A percentile compares a stretch with the other conserved stretches of the same genome.
These are phyloP conservation scores for Penicillium riverlandense DNA, from an alignment of 495 filamentous ascomycete genomes.

Conservation along the genomic window DNA sequence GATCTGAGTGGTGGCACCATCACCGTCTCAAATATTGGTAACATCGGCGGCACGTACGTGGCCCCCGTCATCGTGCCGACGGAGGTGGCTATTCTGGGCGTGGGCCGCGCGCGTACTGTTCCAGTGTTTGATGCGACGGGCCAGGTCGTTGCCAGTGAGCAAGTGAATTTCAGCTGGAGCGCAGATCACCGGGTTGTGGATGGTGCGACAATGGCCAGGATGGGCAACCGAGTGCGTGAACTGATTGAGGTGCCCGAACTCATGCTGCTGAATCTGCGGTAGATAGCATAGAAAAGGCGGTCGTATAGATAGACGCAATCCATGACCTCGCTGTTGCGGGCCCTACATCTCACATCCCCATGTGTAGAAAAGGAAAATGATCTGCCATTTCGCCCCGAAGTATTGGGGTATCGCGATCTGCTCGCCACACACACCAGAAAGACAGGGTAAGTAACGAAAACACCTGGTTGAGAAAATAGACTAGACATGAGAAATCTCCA, in stretches of 20 bases:
- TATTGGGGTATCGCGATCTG: neutral
- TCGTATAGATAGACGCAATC: neutral
- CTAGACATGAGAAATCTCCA: too few species aligned
- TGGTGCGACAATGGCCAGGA: conserved; percentile 86
- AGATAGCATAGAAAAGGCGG: conserved; percentile 3
- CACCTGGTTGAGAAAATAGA: too few species aligned
- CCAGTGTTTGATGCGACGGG: conserved; percentile 72
- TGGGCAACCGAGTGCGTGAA: conserved; percentile 68
- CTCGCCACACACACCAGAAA: too few species aligned
- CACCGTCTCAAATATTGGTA: conserved; percentile 96
- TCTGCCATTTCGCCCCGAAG: neutral
- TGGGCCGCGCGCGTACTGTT: conserved; percentile 68
- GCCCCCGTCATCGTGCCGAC: conserved; percentile 81
- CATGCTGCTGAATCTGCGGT: conserved; percentile 59
- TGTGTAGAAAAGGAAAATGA: neutral
- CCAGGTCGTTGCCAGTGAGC: conserved; percentile 82
- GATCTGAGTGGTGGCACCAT: conserved; percentile 87
- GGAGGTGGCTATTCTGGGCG: conserved; percentile 87
- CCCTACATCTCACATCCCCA: too few species aligned
- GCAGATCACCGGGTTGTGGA: conserved; percentile 94
- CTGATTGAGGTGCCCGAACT: conserved; percentile 76
- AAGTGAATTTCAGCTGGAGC: conserved; percentile 92
- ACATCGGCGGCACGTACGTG: conserved; percentile 87
- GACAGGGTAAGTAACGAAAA: too few species aligned
- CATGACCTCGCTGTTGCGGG: too few species aligned